Percentiles rank a stretch among this genome's conserved stretches.
These are phyloP conservation scores for Boletales sp. DNA, from an alignment of 768 basidiomycete species.

Conservation along the genomic window DNA sequence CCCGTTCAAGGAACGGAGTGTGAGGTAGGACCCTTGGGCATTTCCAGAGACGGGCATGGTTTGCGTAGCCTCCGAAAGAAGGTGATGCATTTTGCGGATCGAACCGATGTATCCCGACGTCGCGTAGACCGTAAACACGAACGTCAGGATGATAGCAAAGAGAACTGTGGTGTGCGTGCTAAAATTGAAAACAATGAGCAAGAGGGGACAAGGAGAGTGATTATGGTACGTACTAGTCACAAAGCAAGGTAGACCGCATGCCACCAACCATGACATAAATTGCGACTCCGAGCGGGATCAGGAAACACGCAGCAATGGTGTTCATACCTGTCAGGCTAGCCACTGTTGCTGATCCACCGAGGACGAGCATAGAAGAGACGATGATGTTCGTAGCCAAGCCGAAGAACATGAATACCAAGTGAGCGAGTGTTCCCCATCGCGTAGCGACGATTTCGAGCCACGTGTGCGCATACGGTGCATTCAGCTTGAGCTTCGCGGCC, in stretches of 20 bases:
- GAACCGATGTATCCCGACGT: conserved; percentile 79
- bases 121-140: conserved; percentile 78
- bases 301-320: conserved; percentile 87
- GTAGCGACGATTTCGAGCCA: conserved; percentile 82
- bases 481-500: conserved; percentile 87
- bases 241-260: conserved; percentile 82
- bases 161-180: conserved; percentile 87
- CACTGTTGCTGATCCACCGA: conserved; percentile 86
- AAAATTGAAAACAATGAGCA: conserved; percentile 1
- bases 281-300: conserved; percentile 83
- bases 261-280: conserved; percentile 87
- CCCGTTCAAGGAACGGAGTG: conserved; percentile 73
- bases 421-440: conserved; percentile 79
- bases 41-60: conserved; percentile 71
- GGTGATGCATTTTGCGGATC: conserved; percentile 70
- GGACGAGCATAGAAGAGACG: conserved; percentile 81
- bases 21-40: conserved; percentile 80
- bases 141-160: conserved; percentile 79
- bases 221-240: conserved; percentile 67
- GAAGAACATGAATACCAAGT: conserved; percentile 86
- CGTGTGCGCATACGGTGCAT: conserved; percentile 85
- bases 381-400: conserved; percentile 91
- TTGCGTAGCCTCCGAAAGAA: conserved; percentile 59
- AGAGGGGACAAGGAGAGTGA: no score
- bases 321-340: conserved; percentile 85